Percentiles rank a stretch among this genome's conserved stretches.
Evolutionary conservation across 2,329 filamentous ascomycete species (phyloP).

Genomic region (Graphilbum sp.): DNA sequence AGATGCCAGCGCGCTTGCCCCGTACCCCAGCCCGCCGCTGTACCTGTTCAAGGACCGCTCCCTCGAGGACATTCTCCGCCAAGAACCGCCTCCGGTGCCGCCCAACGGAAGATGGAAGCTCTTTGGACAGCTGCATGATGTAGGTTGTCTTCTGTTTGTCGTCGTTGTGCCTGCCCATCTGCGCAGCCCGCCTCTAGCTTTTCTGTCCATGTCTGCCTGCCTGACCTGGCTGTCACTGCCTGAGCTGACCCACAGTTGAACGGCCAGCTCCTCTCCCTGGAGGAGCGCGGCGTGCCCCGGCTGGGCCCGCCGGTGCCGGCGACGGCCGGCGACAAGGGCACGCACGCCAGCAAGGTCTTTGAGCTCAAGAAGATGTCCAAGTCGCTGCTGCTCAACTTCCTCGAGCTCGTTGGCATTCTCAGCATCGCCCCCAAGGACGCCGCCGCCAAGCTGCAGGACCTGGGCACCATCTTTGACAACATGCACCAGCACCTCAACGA

Average conservation of each 20-base stretch:
- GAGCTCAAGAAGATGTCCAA: conserved; percentile 67
- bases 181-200: too few species aligned
- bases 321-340: conserved; percentile 21
- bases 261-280: conserved; percentile 48
- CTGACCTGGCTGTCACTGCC: too few species aligned
- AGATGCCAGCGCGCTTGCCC: conserved; percentile 3
- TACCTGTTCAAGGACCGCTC: conserved; percentile 86
- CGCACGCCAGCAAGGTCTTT: conserved; percentile 44
- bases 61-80: conserved; percentile 48
- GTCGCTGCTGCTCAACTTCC: conserved; percentile 72
- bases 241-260: conserved; percentile 36
- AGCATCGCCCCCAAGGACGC: conserved; percentile 47
- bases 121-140: conserved; percentile 53
- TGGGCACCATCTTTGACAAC: conserved; percentile 74
- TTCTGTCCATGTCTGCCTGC: too few species aligned
- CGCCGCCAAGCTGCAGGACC: conserved; percentile 56
- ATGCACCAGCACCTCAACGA: conserved; percentile 88
- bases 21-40: conserved; percentile 57
- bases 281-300: conserved; percentile 54
- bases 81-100: conserved; percentile 70
- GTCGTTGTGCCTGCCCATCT: too few species aligned
- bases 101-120: conserved; percentile 52
- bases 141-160: conserved; percentile 11
- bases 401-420: conserved; percentile 64
- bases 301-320: conserved; percentile 35